phyloP scores from a whole-genome alignment of 2,329 filamentous ascomycete species.

The Sarocladium kiliense region DNA sequence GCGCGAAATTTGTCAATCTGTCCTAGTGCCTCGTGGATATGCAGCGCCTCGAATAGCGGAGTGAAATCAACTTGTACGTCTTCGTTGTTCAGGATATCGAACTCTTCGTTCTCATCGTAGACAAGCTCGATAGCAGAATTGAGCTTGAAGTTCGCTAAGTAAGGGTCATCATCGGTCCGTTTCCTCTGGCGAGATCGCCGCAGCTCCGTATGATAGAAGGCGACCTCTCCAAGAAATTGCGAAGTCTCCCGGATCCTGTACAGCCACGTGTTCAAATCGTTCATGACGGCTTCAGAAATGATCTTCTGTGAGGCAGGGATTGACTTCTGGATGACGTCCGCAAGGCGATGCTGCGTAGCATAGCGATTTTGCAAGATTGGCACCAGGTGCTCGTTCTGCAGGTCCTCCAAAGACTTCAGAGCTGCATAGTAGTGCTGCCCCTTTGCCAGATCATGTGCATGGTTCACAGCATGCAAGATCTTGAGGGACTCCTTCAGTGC shows the following conservation, averaged over 20 bases:
- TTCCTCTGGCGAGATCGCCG: constrained; percentile 79
- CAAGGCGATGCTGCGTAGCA: constrained; percentile 89
- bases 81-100: constrained; percentile 91
- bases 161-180: constrained; percentile 68
- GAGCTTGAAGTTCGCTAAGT: constrained; percentile 77
- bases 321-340: constrained; percentile 91
- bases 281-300: constrained; percentile 96
- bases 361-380: constrained; percentile 72
- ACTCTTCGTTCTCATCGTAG: constrained; percentile 91
- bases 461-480: constrained; percentile 86
- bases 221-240: constrained; percentile 91
- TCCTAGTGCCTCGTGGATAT: constrained; percentile 92
- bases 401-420: constrained; percentile 85
- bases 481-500: constrained; percentile 88
- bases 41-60: constrained; percentile 87
- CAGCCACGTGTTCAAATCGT: constrained; percentile 93
- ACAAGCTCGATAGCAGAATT: constrained; percentile 96
- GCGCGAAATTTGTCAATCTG: constrained; percentile 86
- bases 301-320: constrained; percentile 88
- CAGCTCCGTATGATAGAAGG: constrained; percentile 92
- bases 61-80: constrained; percentile 93
- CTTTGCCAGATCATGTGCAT: constrained; percentile 84
- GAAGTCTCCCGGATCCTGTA: constrained; percentile 93
- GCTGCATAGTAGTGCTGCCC: constrained; percentile 90
- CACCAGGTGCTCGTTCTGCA: constrained; percentile 89